A percentile compares a stretch with the other conserved stretches of the same genome.
phyloP scores from a whole-genome alignment of 257 asterid species.

The Nicotiana tomentosiformis region DNA sequence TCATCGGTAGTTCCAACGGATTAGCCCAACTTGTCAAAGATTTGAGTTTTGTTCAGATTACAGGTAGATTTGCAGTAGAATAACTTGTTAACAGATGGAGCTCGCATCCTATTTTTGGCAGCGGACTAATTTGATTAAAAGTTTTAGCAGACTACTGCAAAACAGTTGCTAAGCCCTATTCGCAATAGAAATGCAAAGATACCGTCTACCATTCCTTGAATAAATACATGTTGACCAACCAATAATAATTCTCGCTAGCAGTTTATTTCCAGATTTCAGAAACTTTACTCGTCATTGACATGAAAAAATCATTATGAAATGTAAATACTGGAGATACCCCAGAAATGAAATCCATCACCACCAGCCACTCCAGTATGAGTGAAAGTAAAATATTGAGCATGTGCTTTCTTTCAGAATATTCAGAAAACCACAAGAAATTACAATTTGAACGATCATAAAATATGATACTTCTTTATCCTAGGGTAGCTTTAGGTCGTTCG shows the following conservation, averaged over 20 bases:
- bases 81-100: neutral
- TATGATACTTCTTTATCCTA: neutral
- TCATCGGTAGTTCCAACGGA: neutral
- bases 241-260: neutral
- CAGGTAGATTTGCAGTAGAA: neutral
- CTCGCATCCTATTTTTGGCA: neutral
- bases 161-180: neutral
- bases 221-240: neutral
- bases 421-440: neutral
- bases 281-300: neutral
- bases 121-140: neutral
- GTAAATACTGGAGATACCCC: slow-evolving; percentile 1
- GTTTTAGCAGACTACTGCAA: neutral
- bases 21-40: neutral
- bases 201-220: neutral
- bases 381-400: neutral
- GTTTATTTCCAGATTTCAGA: neutral
- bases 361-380: neutral
- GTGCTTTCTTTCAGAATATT: neutral
- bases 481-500: neutral
- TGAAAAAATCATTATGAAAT: neutral
- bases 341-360: neutral
- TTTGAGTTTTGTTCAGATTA: neutral
- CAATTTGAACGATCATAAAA: neutral
- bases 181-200: neutral